Evolutionary conservation across 2,329 filamentous ascomycete species (phyloP).

Genomic region (Fusarium vanettenii): DNA sequence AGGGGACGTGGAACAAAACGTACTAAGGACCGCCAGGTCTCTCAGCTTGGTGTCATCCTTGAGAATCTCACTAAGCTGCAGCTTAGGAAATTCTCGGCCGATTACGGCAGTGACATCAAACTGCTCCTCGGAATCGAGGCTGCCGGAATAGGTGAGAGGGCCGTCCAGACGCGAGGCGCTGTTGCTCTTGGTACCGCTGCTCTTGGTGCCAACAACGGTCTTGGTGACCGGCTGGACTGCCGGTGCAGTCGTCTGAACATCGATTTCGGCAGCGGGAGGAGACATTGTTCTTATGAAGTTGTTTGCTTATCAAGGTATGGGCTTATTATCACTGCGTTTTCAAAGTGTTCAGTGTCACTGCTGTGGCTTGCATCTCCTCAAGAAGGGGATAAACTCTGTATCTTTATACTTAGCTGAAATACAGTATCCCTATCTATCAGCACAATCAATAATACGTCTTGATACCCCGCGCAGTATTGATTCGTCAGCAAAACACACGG

Average conservation of each 20-base stretch:
- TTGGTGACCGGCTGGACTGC: conserved; percentile 14
- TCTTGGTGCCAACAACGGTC: not conserved
- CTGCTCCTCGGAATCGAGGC: conserved; percentile 9
- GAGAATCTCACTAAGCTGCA: conserved; percentile 16
- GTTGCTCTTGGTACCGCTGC: not conserved
- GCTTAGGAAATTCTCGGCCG: conserved; percentile 14
- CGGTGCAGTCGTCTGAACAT: conserved; percentile 2
- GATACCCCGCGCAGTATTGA: not conserved
- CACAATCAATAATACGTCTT: not conserved
- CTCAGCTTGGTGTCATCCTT: conserved; percentile 17
- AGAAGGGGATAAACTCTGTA: not conserved
- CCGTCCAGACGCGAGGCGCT: conserved; percentile 6
- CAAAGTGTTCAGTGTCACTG: not conserved
- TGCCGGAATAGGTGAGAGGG: conserved; percentile 13
- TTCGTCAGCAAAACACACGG: not conserved
- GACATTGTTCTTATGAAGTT: conserved; percentile 2
- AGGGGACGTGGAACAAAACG: not conserved
- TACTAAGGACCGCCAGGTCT: conserved; percentile 20
- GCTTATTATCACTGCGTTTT: not conserved
- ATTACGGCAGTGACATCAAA: conserved; percentile 23
- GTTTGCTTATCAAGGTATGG: not conserved
- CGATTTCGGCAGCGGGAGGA: conserved; percentile 20
- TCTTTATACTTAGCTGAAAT: not conserved
- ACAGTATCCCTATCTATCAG: not conserved
- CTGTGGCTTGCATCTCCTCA: not conserved